Evolutionary conservation across 192 early-diverging fungal genomes (phyloP), one percentile per base, ranked within the genome.

Genomic region (Pecoramyces ruminantium): DNA sequence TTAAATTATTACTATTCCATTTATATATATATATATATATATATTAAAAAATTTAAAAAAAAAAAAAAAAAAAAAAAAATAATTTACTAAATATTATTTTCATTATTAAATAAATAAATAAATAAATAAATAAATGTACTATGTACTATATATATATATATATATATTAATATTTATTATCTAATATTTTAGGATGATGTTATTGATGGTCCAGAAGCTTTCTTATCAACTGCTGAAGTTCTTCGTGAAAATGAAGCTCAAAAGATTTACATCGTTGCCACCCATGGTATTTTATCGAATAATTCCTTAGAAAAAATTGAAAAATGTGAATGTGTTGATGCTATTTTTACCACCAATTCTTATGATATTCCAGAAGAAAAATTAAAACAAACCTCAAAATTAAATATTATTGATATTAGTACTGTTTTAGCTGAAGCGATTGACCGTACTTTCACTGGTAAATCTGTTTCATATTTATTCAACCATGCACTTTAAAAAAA

Each of bases 401-500:
- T 99, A 30, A 82, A 86, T 30, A 87, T 93, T 38, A 94, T 99
- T 82, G 97, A 97, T 84, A 89, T 99, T 78, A 92, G 92, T 29
- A 89, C 90, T 15, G 94, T 96, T 21, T 85, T 99, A 78, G 94
- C 97, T 25, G 96, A 99, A 86, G 97, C 95, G 13, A 95, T 96
- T 84, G 90, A 94, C 79, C 87, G 95, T 82, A 95, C 92, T 79
- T 95, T 96, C 88, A 96, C 96, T 83, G 95, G 94, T 77, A 95
- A 97, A 87, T 92, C 90, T 82, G 94, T 97, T 85, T 94, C 93
- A 30, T 97, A 95, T 83, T 87, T 97, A 83, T 97, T 97, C 82
- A 83, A 89, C n/a, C 83, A 86, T 80, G 82, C 86, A 2, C 79
- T 86, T 42, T 87, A 38, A 83, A 34, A 34, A 6, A 34, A 34